phyloP scores from a whole-genome alignment of 768 basidiomycete species.

The Termitomyces sp. region DNA sequence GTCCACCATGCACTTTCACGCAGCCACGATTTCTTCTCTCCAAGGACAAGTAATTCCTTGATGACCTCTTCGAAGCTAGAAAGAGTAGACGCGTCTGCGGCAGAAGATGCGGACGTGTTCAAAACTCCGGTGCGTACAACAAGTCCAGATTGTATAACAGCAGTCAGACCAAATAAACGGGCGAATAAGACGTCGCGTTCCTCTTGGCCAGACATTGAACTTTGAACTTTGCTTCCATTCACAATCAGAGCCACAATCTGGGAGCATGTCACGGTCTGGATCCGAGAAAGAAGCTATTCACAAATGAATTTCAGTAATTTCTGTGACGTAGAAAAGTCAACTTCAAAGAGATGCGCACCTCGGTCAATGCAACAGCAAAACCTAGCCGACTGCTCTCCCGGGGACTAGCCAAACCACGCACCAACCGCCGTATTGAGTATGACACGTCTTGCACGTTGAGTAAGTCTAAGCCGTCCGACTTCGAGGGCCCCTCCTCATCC shows the following conservation, averaged over 20 bases:
- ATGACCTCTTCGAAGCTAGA: conserved; percentile 57
- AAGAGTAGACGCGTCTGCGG: conserved; percentile 49
- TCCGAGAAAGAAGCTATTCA: conserved; percentile 67
- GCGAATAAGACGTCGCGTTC: conserved; percentile 92
- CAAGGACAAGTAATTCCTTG: conserved; percentile 57
- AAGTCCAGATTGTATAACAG: conserved; percentile 82
- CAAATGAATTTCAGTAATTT: background rate
- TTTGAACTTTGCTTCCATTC: conserved; percentile 64
- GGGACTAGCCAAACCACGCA: conserved; percentile 87
- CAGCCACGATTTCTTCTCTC: conserved; percentile 86
- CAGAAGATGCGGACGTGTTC: conserved; percentile 46
- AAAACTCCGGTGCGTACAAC: conserved; percentile 59
- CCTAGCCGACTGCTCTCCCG: conserved; percentile 91
- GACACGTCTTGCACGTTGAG: conserved; percentile 88
- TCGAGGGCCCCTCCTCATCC: conserved; percentile 36
- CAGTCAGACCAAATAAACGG: conserved; percentile 82
- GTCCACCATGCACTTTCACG: conserved; percentile 90
- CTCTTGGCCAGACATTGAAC: conserved; percentile 84
- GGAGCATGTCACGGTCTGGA: conserved; percentile 70
- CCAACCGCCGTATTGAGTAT: conserved; percentile 83
- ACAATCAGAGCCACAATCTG: conserved; percentile 76
- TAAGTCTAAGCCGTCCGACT: conserved; percentile 49
- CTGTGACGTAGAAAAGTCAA: background rate
- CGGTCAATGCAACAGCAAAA: conserved; percentile 93
- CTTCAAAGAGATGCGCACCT: conserved; percentile 46